Evolutionary conservation across 208 protist species (phyloP).

Genomic region (Leishmania guyanensis): DNA sequence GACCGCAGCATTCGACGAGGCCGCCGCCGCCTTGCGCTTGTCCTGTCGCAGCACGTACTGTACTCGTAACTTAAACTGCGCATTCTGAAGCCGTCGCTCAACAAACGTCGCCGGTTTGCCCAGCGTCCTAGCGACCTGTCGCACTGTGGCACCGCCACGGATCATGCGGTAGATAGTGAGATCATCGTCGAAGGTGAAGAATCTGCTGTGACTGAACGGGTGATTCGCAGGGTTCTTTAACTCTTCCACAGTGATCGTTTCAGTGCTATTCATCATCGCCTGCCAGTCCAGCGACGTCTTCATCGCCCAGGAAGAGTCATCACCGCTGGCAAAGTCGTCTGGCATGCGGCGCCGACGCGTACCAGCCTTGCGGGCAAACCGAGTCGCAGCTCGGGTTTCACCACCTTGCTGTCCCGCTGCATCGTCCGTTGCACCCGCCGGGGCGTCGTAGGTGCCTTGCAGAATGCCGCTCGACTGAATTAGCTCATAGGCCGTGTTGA

Average conservation of each 20-base stretch:
- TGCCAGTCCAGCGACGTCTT: constrained; percentile 82
- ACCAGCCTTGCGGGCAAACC: constrained; percentile 51
- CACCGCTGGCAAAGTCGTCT: constrained; percentile 85
- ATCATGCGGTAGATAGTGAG: constrained; percentile 84
- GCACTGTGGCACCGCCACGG: constrained; percentile 78
- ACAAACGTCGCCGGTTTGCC: constrained; percentile 86
- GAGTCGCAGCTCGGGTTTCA: constrained; percentile 1
- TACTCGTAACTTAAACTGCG: constrained; percentile 88
- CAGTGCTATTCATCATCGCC: constrained; percentile 53
- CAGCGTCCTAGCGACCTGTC: constrained; percentile 78
- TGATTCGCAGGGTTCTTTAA: constrained; percentile 86
- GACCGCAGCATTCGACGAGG: not conserved
- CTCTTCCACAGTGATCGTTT: constrained; percentile 58
- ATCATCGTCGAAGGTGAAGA: constrained; percentile 89
- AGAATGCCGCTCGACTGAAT: constrained; percentile 76
- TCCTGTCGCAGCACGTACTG: constrained; percentile 77
- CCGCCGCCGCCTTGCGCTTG: constrained; percentile 26
- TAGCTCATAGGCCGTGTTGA: constrained; percentile 91
- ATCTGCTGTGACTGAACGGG: constrained; percentile 87
- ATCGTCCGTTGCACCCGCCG: not conserved
- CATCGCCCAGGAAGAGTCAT: constrained; percentile 79
- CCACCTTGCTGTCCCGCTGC: not conserved
- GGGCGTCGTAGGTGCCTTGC: constrained; percentile 11
- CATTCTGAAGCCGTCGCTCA: constrained; percentile 82
- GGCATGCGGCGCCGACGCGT: constrained; percentile 64